These are phyloP conservation scores for Globisporangium carolinianum DNA, from an alignment of 352 stramenopile genomes.

Conservation along the genomic window DNA sequence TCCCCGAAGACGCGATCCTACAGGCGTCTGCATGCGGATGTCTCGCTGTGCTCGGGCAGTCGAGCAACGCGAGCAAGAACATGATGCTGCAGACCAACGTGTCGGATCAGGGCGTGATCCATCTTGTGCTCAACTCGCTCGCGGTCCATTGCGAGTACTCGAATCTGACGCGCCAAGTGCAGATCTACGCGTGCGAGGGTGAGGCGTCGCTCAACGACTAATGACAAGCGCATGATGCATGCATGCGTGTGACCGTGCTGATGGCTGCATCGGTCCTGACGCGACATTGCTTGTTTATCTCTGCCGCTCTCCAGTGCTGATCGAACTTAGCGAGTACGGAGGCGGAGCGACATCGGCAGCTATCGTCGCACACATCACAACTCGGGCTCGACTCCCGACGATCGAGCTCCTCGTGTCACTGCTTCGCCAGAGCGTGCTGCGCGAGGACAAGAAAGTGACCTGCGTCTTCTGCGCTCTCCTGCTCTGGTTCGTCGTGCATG, in stretches of 20 bases:
- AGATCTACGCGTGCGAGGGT: slow-evolving; percentile 79
- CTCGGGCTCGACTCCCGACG: slow-evolving; percentile 13
- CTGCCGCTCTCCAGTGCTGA: slow-evolving; percentile 31
- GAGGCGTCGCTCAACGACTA: not conserved
- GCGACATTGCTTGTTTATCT: not conserved
- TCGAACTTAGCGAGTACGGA: slow-evolving; percentile 54
- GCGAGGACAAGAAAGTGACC: slow-evolving; percentile 71
- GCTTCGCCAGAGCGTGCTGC: slow-evolving; percentile 44
- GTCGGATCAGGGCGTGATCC: slow-evolving; percentile 27
- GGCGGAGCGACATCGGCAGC: slow-evolving; percentile 24
- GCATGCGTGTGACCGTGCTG: not conserved
- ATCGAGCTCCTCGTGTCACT: slow-evolving; percentile 41
- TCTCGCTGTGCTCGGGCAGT: slow-evolving; percentile 50
- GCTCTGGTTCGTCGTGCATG: slow-evolving; percentile 23
- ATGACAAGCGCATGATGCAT: not conserved
- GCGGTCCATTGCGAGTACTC: slow-evolving; percentile 57
- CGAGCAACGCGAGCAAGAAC: slow-evolving; percentile 50
- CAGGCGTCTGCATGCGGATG: slow-evolving; percentile 60
- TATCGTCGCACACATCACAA: slow-evolving; percentile 23
- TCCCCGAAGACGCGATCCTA: slow-evolving; percentile 61
- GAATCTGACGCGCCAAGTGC: slow-evolving; percentile 66
- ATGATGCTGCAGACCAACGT: slow-evolving; percentile 35
- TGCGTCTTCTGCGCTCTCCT: slow-evolving; percentile 56
- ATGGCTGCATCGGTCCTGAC: not conserved
- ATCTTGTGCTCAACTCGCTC: slow-evolving; percentile 40